Conservation (phyloP, 2,329 filamentous ascomycete species). For the Xylariaceae sp. region DNA sequence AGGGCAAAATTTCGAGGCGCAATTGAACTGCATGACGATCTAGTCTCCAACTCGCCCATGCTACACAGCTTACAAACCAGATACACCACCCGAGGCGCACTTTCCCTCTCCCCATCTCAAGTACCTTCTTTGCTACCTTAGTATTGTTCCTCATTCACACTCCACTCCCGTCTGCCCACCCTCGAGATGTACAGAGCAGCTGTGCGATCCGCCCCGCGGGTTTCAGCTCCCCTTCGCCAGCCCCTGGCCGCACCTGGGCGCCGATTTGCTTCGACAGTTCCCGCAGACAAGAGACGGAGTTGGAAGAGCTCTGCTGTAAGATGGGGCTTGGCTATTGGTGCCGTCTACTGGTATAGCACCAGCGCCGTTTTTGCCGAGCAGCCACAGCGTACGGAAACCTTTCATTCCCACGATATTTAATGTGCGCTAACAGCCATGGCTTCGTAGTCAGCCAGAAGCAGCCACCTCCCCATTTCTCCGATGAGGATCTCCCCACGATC, state of each 20-base stretch:
- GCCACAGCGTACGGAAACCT: constrained; percentile 60
- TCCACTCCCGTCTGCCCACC: neutral
- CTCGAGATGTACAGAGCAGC: constrained; percentile 51
- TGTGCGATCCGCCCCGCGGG: constrained; percentile 47
- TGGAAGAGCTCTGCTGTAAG: constrained; percentile 76
- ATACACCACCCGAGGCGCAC: neutral
- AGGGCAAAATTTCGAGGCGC: too few species aligned
- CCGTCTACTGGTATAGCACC: constrained; percentile 93
- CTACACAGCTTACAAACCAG: constrained; percentile 4
- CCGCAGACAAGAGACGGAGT: constrained; percentile 67
- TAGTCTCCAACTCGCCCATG: too few species aligned
- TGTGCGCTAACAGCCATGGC: constrained; percentile 3
- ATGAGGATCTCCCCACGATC: constrained; percentile 60
- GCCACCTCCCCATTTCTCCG: constrained; percentile 52
- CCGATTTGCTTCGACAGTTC: constrained; percentile 52
- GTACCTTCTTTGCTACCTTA: neutral
- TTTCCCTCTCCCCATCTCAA: neutral
- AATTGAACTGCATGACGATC: too few species aligned
- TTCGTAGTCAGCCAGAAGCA: constrained; percentile 31
- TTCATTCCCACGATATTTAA: neutral
- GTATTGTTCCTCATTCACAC: constrained; percentile 1
- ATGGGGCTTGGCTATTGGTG: constrained; percentile 72
- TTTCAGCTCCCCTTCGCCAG: constrained; percentile 42
- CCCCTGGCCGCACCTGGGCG: constrained; percentile 41
- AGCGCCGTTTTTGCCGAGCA: constrained; percentile 85